Conservation (phyloP, 1,139 yeast species). For the Protomyces inouyei region DNA sequence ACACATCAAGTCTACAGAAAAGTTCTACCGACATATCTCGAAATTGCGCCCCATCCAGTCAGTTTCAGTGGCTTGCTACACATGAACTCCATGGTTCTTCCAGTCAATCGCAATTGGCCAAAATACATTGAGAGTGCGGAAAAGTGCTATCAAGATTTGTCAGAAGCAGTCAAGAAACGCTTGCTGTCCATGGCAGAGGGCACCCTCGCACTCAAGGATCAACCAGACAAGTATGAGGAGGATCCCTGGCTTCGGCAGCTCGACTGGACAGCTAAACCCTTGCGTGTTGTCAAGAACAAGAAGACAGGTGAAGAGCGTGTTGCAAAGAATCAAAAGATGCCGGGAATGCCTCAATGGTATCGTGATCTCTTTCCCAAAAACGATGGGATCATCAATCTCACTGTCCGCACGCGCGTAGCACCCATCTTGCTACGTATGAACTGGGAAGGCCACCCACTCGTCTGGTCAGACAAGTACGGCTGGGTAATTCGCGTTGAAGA, state of each 20-base stretch:
- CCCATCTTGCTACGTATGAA: constrained; percentile 69
- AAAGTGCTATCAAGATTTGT: constrained; percentile 55
- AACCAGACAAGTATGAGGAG: constrained; percentile 37
- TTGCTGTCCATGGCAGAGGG: constrained; percentile 59
- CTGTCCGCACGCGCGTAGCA: constrained; percentile 69
- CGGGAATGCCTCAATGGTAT: constrained; percentile 96
- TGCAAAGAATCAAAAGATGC: constrained; percentile 66
- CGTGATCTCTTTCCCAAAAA: constrained; percentile 55
- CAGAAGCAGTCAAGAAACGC: constrained; percentile 54
- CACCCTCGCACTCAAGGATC: constrained; percentile 46
- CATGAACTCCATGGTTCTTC: constrained; percentile 70
- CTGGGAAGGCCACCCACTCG: constrained; percentile 80
- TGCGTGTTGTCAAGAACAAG: constrained; percentile 64
- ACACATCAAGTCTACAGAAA: constrained; percentile 67
- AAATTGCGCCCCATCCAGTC: constrained; percentile 85
- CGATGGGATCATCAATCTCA: constrained; percentile 49
- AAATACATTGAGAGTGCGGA: constrained; percentile 68
- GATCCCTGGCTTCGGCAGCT: constrained; percentile 91
- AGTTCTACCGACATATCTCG: constrained; percentile 63
- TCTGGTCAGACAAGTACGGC: constrained; percentile 75
- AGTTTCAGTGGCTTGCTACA: constrained; percentile 83
- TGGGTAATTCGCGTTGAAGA: constrained; percentile 75
- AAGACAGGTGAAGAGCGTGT: constrained; percentile 48
- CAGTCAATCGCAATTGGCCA: constrained; percentile 73
- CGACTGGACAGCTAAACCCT: constrained; percentile 72